Conservation (phyloP, 495 filamentous ascomycete species). For the Aspergillus carlsbadensis region DNA sequence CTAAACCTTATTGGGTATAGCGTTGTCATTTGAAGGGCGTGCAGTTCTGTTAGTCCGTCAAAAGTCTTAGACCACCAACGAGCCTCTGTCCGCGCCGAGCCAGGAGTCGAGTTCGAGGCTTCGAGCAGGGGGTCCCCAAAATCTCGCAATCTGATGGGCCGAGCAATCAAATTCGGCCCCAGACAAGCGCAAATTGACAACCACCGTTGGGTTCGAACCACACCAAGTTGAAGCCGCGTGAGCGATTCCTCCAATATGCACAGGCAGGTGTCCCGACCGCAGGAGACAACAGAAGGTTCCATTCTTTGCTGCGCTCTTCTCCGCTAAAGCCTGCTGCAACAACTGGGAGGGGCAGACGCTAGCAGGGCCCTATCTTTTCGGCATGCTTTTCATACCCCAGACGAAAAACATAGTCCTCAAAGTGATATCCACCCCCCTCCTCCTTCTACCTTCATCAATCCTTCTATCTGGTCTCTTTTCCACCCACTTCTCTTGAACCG, state of each 20-base stretch:
- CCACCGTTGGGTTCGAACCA: background rate
- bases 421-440: constrained; percentile 17
- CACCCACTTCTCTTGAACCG: background rate
- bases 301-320: background rate
- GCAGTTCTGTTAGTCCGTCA: constrained; percentile 17
- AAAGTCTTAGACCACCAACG: constrained; percentile 2
- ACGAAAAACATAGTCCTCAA: constrained; percentile 26
- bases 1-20: constrained; percentile 28
- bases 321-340: background rate
- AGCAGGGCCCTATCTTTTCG: background rate
- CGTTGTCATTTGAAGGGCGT: constrained; percentile 42
- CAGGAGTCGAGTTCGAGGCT: background rate
- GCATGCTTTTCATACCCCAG: constrained; percentile 32
- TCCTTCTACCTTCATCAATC: constrained; percentile 5
- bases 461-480: constrained; percentile 9
- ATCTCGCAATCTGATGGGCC: constrained; percentile 7
- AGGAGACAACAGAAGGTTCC: too few relatives aligned
- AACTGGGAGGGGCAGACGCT: background rate
- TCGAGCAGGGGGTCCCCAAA: background rate
- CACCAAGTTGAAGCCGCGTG: background rate
- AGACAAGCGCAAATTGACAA: background rate
- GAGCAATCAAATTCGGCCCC: background rate
- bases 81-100: constrained; percentile 8
- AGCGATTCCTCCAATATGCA: background rate
- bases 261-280: constrained; percentile 1